phyloP scores from a whole-genome alignment of 73 alveolate species.

The Tetrahymena thermophila region DNA sequence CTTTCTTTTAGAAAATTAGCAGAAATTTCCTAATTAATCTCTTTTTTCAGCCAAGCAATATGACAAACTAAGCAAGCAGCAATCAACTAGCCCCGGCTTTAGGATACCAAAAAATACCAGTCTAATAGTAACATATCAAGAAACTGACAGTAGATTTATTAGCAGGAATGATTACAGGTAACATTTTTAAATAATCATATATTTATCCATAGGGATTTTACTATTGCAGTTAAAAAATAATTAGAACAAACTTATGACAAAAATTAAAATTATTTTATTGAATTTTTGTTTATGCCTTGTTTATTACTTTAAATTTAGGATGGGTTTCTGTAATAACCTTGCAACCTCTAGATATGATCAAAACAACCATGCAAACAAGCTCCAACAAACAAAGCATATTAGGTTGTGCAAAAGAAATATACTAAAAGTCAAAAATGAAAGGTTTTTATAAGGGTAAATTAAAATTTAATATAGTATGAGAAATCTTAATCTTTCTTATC shows the following conservation, averaged over 20 bases:
- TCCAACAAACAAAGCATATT: not conserved
- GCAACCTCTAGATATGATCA: not conserved
- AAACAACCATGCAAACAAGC: not conserved
- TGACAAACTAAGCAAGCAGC: not conserved
- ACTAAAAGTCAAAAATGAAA: not conserved
- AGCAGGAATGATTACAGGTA: not conserved
- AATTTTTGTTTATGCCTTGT: too few relatives aligned
- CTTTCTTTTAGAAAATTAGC: not conserved
- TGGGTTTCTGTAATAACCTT: not conserved
- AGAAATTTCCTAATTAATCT: not conserved
- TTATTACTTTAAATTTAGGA: not conserved
- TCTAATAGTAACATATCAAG: not conserved
- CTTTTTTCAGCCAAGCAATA: not conserved
- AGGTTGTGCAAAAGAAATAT: not conserved
- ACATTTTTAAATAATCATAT: not conserved
- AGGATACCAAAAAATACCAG: not conserved
- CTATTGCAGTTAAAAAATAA: not conserved
- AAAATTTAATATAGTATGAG: not conserved
- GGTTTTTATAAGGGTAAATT: not conserved
- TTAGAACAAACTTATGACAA: not conserved
- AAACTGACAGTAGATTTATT: not conserved
- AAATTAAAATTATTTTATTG: too few relatives aligned
- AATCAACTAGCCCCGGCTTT: not conserved
- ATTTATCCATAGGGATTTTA: not conserved
- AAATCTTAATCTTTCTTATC: not conserved